A percentile compares a stretch with the other conserved stretches of the same genome.
Evolutionary conservation across 2,329 filamentous ascomycete species (phyloP).

Genomic region (Rachicladosporium sp.): DNA sequence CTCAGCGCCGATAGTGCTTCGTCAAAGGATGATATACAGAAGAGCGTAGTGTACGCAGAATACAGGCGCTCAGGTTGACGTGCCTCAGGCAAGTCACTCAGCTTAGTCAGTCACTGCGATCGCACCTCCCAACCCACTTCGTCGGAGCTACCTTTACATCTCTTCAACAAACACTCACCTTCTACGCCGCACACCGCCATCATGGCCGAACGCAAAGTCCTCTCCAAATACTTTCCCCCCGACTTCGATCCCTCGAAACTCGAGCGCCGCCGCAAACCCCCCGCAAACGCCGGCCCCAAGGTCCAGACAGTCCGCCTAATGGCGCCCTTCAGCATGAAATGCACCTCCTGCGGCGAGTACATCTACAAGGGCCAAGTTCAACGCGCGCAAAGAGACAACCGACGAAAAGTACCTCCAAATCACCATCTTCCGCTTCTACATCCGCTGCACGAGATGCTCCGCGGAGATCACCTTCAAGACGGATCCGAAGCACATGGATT

Average conservation of each 20-base stretch:
- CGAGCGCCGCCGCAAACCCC: conserved; percentile 47
- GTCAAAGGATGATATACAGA: too few species aligned
- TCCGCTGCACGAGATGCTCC: conserved; percentile 69
- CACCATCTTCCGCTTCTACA: conserved; percentile 76
- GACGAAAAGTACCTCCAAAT: conserved; percentile 84
- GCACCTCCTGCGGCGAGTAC: conserved; percentile 59
- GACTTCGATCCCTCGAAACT: conserved; percentile 87
- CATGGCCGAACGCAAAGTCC: conserved; percentile 82
- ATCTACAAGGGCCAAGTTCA: conserved; percentile 95
- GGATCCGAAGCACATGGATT: conserved; percentile 91
- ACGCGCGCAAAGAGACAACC: conserved; percentile 83
- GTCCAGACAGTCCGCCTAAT: conserved; percentile 81
- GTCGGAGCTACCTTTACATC: too few species aligned
- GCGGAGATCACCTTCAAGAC: conserved; percentile 88
- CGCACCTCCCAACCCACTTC: too few species aligned
- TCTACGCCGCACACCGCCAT: conserved; percentile 7
- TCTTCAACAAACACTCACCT: too few species aligned
- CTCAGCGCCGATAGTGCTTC: too few species aligned
- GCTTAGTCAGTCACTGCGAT: too few species aligned
- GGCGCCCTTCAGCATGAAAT: conserved; percentile 76
- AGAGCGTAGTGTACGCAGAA: too few species aligned
- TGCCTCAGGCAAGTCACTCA: too few species aligned
- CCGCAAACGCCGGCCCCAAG: conserved; percentile 61
- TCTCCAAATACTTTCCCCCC: conserved; percentile 53
- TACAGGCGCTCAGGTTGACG: too few species aligned